Evolutionary conservation across 1,139 yeast species (phyloP).

Genomic region (Candida tropicalis): DNA sequence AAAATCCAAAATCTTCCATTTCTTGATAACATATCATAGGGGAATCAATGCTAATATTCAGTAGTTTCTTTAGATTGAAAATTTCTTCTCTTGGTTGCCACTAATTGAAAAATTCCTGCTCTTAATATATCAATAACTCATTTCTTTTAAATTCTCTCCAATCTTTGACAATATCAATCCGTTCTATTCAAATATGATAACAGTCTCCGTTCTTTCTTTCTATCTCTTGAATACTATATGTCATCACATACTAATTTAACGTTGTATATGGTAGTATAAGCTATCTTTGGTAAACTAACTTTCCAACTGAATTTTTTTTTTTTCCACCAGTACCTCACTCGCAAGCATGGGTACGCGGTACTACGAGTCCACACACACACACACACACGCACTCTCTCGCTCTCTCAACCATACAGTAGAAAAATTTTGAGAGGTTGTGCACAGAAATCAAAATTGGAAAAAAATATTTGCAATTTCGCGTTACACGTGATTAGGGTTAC

Average conservation of each 20-base stretch:
- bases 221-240: neutral
- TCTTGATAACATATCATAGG: too few species aligned
- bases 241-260: slow-evolving; percentile 10
- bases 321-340: neutral
- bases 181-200: neutral
- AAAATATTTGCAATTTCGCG: neutral
- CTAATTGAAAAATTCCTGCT: neutral
- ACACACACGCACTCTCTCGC: too few species aligned
- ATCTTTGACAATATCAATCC: neutral
- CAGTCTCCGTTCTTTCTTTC: neutral
- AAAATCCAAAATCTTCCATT: too few species aligned
- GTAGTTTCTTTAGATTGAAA: neutral
- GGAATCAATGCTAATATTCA: too few species aligned
- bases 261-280: slow-evolving; percentile 7
- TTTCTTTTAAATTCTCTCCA: too few species aligned
- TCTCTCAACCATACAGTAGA: too few species aligned
- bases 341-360: neutral
- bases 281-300: neutral
- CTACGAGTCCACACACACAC: neutral
- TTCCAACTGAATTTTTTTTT: slow-evolving; percentile 7
- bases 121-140: too few species aligned
- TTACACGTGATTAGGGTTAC: slow-evolving; percentile 7
- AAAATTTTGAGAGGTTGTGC: too few species aligned
- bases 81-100: neutral
- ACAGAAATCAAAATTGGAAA: neutral